These are phyloP conservation scores for Ophioceras dolichostomum DNA, from an alignment of 2,329 filamentous ascomycete species.

Conservation along the genomic window DNA sequence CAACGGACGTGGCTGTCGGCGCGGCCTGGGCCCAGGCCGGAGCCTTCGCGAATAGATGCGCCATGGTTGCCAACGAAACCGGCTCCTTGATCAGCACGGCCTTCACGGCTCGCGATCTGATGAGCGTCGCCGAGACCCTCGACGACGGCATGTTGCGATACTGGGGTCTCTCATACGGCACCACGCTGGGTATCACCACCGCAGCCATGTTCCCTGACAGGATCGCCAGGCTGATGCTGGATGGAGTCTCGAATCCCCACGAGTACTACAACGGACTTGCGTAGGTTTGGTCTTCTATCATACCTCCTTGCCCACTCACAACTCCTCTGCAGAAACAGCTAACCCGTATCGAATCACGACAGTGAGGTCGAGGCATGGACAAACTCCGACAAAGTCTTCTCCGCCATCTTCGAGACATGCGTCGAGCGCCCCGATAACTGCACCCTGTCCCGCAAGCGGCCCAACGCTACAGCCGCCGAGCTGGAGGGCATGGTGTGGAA, in stretches of 20 bases:
- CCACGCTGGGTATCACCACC: slow-evolving; percentile 21
- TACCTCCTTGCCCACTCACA: no score
- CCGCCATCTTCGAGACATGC: slow-evolving; percentile 13
- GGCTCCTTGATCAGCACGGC: slow-evolving; percentile 5
- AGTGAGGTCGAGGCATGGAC: neutral
- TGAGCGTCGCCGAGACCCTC: slow-evolving; percentile 16
- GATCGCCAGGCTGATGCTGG: slow-evolving; percentile 20
- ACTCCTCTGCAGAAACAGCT: no score
- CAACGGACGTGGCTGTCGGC: neutral
- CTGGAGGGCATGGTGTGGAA: slow-evolving; percentile 10
- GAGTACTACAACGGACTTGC: slow-evolving; percentile 15
- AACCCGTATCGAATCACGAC: neutral
- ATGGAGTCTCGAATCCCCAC: slow-evolving; percentile 20
- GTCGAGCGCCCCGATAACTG: slow-evolving; percentile 12
- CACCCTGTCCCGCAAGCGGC: slow-evolving; percentile 8
- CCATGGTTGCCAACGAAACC: slow-evolving; percentile 1
- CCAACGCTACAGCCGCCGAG: slow-evolving; percentile 12
- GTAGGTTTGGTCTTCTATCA: neutral
- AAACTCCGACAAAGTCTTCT: slow-evolving; percentile 13
- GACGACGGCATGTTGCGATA: slow-evolving; percentile 19
- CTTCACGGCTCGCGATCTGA: slow-evolving; percentile 5
- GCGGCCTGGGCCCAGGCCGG: neutral
- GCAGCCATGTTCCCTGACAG: slow-evolving; percentile 24
- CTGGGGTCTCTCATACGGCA: slow-evolving; percentile 25
- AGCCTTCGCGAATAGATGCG: neutral